Evolutionary conservation across 202 grass and related monocot genomes (phyloP), one percentile per base, ranked within the genome.

Genomic region (Alloteropsis angusta): DNA sequence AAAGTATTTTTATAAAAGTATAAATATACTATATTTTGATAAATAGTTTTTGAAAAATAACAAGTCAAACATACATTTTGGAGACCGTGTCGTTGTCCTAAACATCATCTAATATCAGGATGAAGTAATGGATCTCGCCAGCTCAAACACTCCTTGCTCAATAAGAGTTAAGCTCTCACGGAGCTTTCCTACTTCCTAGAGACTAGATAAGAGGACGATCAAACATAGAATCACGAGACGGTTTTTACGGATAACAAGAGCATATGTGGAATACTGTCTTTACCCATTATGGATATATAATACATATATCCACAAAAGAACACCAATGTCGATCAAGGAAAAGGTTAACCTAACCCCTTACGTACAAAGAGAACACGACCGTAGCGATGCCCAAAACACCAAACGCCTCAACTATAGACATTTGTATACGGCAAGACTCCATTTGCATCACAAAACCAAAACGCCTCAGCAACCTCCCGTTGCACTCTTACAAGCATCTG

Each of bases 401-500:
- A 62, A 84, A 72, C 74, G 47, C 75, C 83, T 79, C 83, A 66
- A 3, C 68, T 58, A 79, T 85, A 39, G 67, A 57, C 83, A 65
- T 72, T 71, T 73, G 75, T 65, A 63, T 25, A 45, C 55, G 7
- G 25, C 6, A 74, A 64, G 63, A 22, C n/a, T 56, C 39, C 36
- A 34, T 22, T 71, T 65, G 55, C 30, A 35, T 18, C 22, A 76
- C 76, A 34, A 77, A 55, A 36, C 37, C 37, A 49, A 63, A 61
- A 63, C n/a, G 41, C 55, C 55, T 62, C 42, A 71, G 66, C 84
- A 77, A 52, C 44, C 6, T 28, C 6, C 38, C 44, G 22, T 53
- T 54, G 60, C 34, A 76, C 46, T 75, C 78, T 63, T 56, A 84
- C 84, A 87, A 80, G 80, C 73, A 47, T 86, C 80, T 75, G 53